These are phyloP conservation scores for Paecilomyces variotii DNA, from an alignment of 2,329 filamentous ascomycete genomes.

Conservation along the genomic window DNA sequence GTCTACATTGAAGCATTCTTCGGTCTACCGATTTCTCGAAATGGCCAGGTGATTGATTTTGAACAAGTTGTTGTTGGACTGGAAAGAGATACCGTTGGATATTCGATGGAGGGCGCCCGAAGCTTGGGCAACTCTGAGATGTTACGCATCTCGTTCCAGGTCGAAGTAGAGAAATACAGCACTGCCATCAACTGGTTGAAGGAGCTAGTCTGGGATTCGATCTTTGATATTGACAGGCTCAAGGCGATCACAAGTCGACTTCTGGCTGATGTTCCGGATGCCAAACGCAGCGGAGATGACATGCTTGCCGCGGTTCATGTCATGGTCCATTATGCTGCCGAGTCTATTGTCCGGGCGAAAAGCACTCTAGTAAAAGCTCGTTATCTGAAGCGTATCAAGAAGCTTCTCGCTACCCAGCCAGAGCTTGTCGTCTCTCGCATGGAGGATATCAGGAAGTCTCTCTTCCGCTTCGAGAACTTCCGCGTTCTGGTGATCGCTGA, in stretches of 20 bases:
- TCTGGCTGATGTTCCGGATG: slow-evolving; percentile 82
- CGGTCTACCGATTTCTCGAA: slow-evolving; percentile 72
- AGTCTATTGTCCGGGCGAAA: slow-evolving; percentile 68
- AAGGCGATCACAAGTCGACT: slow-evolving; percentile 65
- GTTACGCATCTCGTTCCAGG: slow-evolving; percentile 70
- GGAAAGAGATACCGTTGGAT: slow-evolving; percentile 84
- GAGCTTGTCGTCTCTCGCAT: slow-evolving; percentile 69
- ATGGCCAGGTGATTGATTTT: slow-evolving; percentile 72
- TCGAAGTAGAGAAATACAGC: slow-evolving; percentile 81
- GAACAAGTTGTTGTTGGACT: slow-evolving; percentile 87
- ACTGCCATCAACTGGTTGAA: slow-evolving; percentile 76
- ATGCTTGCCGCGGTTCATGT: slow-evolving; percentile 58
- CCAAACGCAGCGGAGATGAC: slow-evolving; percentile 70
- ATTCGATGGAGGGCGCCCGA: slow-evolving; percentile 61
- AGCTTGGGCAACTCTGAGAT: slow-evolving; percentile 72
- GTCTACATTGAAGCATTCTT: slow-evolving; percentile 92
- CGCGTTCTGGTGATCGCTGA: slow-evolving; percentile 79
- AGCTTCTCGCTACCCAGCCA: slow-evolving; percentile 69
- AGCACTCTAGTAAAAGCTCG: slow-evolving; percentile 78
- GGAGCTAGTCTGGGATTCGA: slow-evolving; percentile 76
- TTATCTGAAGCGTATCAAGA: slow-evolving; percentile 78
- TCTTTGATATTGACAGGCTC: slow-evolving; percentile 69
- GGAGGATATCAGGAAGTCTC: slow-evolving; percentile 62
- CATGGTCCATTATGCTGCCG: slow-evolving; percentile 70
- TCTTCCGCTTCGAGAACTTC: slow-evolving; percentile 80